Evolutionary conservation across 768 basidiomycete species (phyloP), one percentile per base, ranked within the genome.

Genomic region (Pisolithus orientalis): DNA sequence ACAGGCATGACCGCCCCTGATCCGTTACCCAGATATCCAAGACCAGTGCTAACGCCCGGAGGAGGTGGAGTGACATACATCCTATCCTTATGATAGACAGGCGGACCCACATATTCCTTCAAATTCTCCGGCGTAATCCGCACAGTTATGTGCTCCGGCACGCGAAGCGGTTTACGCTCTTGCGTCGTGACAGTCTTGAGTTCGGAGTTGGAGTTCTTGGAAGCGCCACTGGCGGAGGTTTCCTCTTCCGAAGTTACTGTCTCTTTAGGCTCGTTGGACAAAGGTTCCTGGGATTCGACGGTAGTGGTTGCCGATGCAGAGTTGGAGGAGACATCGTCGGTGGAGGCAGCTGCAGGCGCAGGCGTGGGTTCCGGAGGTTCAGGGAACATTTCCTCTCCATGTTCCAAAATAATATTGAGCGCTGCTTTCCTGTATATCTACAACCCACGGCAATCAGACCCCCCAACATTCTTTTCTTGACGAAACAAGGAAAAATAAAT

Each of bases 351-450:
- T 32, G 49, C 29, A 21, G 54, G 50, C 40, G 62, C 56, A n/a
- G 64, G 32, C 13, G 59, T 56, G n/a, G 61, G 50, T 43, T 56
- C 48, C 9, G 56, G 57, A 4, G 86, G 82, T 60, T 94, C 93
- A 0, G 92, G 89, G 58, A 95, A 80, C 0, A 78, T 80, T 4
- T 86, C 83, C 64, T 97, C 95, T 21, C 92, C 93, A 7, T 96
- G 79, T 50, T 95, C 91, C 59, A 85, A 78, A 1, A 98, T 90
- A 49, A 99, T 80, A 67, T 87, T 91, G 58, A 95, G 73, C 0
- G 95, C 94, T 13, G 94, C 90, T 67, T 99, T 99, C 55, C 96
- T 83, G 70, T 94, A 98, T 52, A 99, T 94, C 93, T 97, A 52
- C 21, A 16, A 34, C 34, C 11, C 34, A 34, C 16, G 5, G 9